Base-by-base conservation (phyloP, 371 early-diverging fungal genomes). In the Mortierella sp. region DNA sequence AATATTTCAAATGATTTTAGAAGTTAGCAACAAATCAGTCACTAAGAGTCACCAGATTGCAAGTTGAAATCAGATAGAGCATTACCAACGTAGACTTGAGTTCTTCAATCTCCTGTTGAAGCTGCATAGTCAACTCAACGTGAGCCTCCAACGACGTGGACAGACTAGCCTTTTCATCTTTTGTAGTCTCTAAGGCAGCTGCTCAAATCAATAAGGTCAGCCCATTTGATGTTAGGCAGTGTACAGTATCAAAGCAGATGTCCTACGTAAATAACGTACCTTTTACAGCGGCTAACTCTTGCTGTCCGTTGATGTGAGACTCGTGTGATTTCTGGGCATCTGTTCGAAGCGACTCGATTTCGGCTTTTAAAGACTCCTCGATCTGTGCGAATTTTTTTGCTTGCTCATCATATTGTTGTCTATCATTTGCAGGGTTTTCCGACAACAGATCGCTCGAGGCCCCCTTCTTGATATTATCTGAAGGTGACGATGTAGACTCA, bases 131-230 rank as follows among this genome's bases (percentile, higher is more conserved):
- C 29, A 77, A 44, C 0, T 77, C 79, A 5, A 77, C 64, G 37
- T 77, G 79, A 65, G 67, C 68, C 45, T 72, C 72, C 19, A 77
- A 43, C 19, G 79, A 77, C 25, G 57, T 72, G n/a, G 72, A 62
- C 23, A 77, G 44, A 0, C 68, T 64, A 1, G 43, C 21, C 25
- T 72, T 77, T 43, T 77, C 79, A n/a, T 68, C 72, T 56, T 66
- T 64, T 26, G 64, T 21, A 6, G 43, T 45, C 30, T 77, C 79
- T 66, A 77, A 16, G 7, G 72, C 61, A 50, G 37, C 79, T 77
- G 65, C n/a, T 15, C 7, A 23, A 23, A 48, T 14, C 14, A 30
- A 7, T 19, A 57, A n/a, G 18, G 47, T 63, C 19, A 37, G 18
- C 6, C 4, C 14, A 52, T 21, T 26, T 37, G 0, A 25, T 15